Base-by-base conservation (phyloP, 1,284 basidiomycete species). In the Ustilago sp. region DNA sequence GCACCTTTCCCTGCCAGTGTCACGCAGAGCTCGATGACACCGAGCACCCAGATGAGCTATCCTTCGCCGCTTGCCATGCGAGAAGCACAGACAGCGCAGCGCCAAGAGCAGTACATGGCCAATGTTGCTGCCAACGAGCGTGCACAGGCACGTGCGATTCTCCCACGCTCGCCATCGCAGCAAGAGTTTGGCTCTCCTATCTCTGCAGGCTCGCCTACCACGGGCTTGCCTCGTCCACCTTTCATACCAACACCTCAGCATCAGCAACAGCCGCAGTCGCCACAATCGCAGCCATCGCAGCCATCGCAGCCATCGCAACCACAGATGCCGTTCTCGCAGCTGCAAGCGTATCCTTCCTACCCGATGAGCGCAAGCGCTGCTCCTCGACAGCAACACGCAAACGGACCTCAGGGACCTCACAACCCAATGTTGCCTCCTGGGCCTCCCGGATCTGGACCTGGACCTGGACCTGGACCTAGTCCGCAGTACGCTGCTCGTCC, bases 31-130 rank as follows among this genome's bases (percentile, higher is more conserved):
- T 66, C 74, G 2, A 74, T 74, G 64, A 69, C 72, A 19, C 79
- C 79, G 0, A 68, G 71, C 67, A 74, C 74, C 17, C 66, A 68
- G 45, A 62, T 63, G 61, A 78, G 69, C 67, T 85, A 82, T 35
- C 83, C 83, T 8, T 74, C 81, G 57, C 83, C 83, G 32, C 72
- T 82, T 17, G 74, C 76, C 31, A 85, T 85, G 83, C 77, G 81
- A 19, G 82, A 84, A 28, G 73, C 79, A 3, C 83, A 85, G 67
- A 75, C 82, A 23, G 65, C 75, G 5, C 79, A 81, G 60, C 80
- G 83, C 8, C 80, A 82, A 50, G 59, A 80, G 68, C 73, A 77
- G 32, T 74, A 81, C 61, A 61, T 83, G 53, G 75, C 74, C 35
- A 75, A 80, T 11, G 75, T 84, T 11, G 80, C 80, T 2, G 76